Evolutionary conservation across 768 basidiomycete genomes (phyloP), one percentile per base, ranked within the genome.

Genomic region (Rhodotorula graminis): DNA sequence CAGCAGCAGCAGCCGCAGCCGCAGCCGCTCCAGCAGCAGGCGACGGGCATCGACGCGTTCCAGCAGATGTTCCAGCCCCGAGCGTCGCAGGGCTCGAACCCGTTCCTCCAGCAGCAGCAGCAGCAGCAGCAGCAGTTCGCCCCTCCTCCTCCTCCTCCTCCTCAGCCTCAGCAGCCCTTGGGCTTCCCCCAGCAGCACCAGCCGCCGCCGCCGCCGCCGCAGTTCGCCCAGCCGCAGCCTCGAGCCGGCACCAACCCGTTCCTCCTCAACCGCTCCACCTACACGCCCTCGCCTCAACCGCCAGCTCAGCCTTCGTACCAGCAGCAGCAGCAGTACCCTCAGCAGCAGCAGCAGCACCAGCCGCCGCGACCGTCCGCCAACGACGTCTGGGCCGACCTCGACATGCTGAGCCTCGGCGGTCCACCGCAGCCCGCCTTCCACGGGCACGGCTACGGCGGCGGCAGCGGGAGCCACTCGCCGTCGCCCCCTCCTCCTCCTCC

Each of bases 311-410:
- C 75, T 25, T 61, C 74, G 65, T 18, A 46, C 14, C 44, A 46
- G 44, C 44, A 46, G 18, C 11, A 8, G 29, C 64, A 55, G 27
- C 53, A 27, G 18, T 18, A 46, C 3, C 44, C 7, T 6, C 44
- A 46, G 65, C 44, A 46, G 44, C 44, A 46, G 44, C 44, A 46
- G 44, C 44, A 46, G 44, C 44, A 46, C 8, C 44, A 37, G 37
- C 37, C 37, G 37, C 9, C 19, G 25, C 4, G 23, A 37, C 21
- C 16, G 37, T 23, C 29, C 29, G 27, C 42, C 31, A 37, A 27
- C 58, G 66, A 67, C 31, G 65, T 74, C 59, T 74, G 73, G 73
- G 73, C 67, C 52, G 73, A 68, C 31, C 66, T 74, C 33, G 58
- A 65, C 50, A 14, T 64, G 2, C 69, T 70, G 50, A 56, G 55